Evolutionary conservation across 163 green algal genomes (phyloP), one percentile per base, ranked within the genome.

Genomic region (Chlorella variabilis): DNA sequence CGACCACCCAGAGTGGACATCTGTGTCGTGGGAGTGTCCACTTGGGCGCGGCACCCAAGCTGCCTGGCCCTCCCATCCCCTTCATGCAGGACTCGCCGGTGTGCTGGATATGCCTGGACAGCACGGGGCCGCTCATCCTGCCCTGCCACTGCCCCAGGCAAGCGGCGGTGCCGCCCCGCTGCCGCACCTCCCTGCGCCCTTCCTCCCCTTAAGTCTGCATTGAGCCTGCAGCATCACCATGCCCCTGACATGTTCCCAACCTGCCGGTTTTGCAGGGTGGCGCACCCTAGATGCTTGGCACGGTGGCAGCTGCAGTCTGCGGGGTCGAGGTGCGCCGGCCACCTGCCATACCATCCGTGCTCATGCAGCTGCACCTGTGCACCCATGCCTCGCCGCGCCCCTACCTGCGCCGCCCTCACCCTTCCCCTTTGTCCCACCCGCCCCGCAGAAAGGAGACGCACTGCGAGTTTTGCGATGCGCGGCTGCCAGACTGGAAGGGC

Each of bases 41-140:
- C 20, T 62, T 25, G 20, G 25, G 23, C 15, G 54, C 5, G n/a
- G n/a, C n/a, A n/a, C n/a, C n/a, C n/a, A n/a, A n/a, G n/a, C n/a
- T n/a, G n/a, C n/a, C n/a, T n/a, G n/a, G n/a, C n/a, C n/a, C n/a
- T n/a, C n/a, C n/a, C n/a, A n/a, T n/a, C n/a, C n/a, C n/a, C n/a
- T n/a, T n/a, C n/a, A n/a, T 21, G 77, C 87, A 96, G 75, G 90
- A 94, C 45, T 66, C 51, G 20, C 87, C 83, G 2, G 71, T 95
- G 0, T 97, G 94, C 85, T 97, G 93, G 93, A 96, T 97, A 70
- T 97, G 94, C 81, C 70, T 97, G 27, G 93, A 95, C 61, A 85
- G 74, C 4, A 63, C 76, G 5, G 71, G 56, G 31, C 49, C 76
- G 11, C 88, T 97, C 1, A 71, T 91, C 13, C 71, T 78, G 23